Evolutionary conservation across 306 rosid species (phyloP).

Genomic region (Casuarina equisetifolia): DNA sequence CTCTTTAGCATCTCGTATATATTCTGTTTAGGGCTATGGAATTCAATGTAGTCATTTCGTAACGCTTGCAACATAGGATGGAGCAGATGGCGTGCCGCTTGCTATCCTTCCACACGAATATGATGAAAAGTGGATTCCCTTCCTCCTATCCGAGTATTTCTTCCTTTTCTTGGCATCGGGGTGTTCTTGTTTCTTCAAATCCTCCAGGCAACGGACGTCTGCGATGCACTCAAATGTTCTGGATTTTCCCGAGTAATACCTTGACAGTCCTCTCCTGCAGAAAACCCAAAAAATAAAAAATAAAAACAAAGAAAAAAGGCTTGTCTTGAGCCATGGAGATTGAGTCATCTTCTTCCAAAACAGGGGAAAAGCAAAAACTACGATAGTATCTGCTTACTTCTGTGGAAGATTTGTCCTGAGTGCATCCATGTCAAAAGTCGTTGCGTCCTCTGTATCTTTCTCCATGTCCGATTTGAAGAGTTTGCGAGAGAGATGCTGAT

Average conservation of each 20-base stretch:
- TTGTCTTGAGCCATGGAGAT: not conserved
- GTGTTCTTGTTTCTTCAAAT: conserved; percentile 68
- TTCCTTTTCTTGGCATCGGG: conserved; percentile 64
- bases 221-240: conserved; percentile 81
- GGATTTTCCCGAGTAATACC: conserved; percentile 80
- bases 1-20: too few relatives aligned
- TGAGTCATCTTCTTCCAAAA: not conserved
- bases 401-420: conserved; percentile 61
- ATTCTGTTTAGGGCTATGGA: too few relatives aligned
- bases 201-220: conserved; percentile 60
- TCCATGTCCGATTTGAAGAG: conserved; percentile 38
- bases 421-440: conserved; percentile 60
- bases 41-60: too few relatives aligned
- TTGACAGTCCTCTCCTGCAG: conserved; percentile 65
- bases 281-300: not conserved
- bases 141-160: conserved; percentile 48
- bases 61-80: conserved; percentile 40
- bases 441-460: conserved; percentile 46
- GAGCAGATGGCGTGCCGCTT: conserved; percentile 44
- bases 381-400: conserved; percentile 39
- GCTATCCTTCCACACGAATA: conserved; percentile 57
- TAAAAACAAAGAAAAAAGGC: not conserved
- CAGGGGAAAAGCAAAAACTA: not conserved
- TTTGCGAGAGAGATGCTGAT: not conserved
- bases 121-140: conserved; percentile 29